phyloP scores from a whole-genome alignment of 176 grass and related monocot species.

The Dactylis glomerata region DNA sequence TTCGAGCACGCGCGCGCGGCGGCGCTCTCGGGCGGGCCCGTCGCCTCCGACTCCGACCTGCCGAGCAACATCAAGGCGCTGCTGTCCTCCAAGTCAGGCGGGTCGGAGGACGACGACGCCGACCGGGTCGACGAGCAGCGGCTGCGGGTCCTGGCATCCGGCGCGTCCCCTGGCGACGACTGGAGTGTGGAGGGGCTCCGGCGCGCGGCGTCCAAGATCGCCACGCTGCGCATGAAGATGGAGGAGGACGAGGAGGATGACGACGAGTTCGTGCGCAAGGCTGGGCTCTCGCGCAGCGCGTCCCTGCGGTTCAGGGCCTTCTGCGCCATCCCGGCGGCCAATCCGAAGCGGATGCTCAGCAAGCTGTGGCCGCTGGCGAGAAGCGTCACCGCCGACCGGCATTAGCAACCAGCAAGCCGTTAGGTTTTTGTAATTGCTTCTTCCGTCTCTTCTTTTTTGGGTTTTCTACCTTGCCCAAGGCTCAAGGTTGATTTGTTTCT shows the following conservation, averaged over 20 bases:
- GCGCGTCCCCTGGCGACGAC: constrained; percentile 38
- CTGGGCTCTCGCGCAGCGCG: constrained; percentile 55
- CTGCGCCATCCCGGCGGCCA: constrained; percentile 75
- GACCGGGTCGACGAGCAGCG: constrained; percentile 47
- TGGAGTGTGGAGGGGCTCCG: constrained; percentile 69
- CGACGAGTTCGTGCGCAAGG: constrained; percentile 61
- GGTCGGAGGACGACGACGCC: constrained; percentile 40
- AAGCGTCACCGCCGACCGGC: constrained; percentile 50
- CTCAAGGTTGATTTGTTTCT: constrained; percentile 19
- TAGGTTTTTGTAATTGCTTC: background rate
- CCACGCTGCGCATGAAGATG: constrained; percentile 92
- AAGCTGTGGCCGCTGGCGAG: constrained; percentile 73
- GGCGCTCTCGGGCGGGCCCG: constrained; percentile 30
- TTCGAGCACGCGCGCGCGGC: constrained; percentile 85
- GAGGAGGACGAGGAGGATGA: constrained; percentile 54
- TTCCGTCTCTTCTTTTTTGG: background rate
- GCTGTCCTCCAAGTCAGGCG: constrained; percentile 55
- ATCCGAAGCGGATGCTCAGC: constrained; percentile 73
- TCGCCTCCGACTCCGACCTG: constrained; percentile 32
- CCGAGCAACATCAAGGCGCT: constrained; percentile 69
- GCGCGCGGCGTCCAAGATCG: constrained; percentile 64
- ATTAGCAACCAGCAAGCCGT: constrained; percentile 13
- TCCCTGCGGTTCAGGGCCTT: constrained; percentile 77
- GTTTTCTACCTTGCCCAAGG: constrained; percentile 17
- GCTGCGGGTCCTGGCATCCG: constrained; percentile 41